Conservation (phyloP, 768 basidiomycete species). For the Agrocybe praecox region DNA sequence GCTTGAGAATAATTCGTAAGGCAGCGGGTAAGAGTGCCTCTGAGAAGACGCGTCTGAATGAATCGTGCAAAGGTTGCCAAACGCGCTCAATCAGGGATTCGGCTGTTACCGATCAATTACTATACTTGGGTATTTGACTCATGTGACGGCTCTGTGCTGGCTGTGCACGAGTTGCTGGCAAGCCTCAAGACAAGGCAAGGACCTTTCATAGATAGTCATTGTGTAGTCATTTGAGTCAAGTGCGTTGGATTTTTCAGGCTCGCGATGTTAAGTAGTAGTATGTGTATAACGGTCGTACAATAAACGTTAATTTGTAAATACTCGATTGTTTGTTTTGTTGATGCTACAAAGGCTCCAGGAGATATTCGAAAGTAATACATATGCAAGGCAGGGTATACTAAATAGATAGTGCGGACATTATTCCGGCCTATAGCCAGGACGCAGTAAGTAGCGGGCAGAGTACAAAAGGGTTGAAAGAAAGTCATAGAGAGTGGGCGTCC, state of each 20-base stretch:
- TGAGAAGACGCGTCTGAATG: background rate
- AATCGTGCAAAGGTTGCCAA: background rate
- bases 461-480: slow-evolving; percentile 4
- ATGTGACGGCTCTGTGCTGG: too few species aligned
- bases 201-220: too few species aligned
- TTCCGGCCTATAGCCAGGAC: background rate
- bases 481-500: background rate
- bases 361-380: background rate
- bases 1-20: background rate
- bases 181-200: too few species aligned
- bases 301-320: background rate
- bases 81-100: background rate
- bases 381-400: background rate
- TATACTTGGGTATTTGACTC: too few species aligned
- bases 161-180: too few species aligned
- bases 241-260: too few species aligned
- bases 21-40: background rate
- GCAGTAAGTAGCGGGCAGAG: background rate
- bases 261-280: background rate
- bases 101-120: background rate
- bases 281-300: background rate
- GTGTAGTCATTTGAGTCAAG: too few species aligned
- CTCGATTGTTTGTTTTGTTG: background rate
- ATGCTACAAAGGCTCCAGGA: background rate
- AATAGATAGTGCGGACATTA: background rate